These are phyloP conservation scores for Parmales sp. DNA, from an alignment of 108 stramenopile genomes.

Conservation along the genomic window DNA sequence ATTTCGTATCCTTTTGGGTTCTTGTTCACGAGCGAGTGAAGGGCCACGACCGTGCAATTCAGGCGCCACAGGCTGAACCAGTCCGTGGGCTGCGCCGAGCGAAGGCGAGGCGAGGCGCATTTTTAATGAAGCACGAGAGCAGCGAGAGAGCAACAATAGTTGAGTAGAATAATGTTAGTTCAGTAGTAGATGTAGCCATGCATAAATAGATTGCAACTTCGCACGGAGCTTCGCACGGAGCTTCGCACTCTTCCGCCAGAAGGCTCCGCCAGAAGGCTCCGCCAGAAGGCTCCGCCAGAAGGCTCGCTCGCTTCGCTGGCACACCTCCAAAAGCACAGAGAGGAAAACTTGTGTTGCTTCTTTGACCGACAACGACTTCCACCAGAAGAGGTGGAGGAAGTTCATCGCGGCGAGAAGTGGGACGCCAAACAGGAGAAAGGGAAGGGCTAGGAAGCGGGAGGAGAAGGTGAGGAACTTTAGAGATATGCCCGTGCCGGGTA, in stretches of 20 bases:
- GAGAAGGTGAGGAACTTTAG: slow-evolving; percentile 55
- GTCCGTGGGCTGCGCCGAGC: too few relatives aligned
- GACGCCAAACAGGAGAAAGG: slow-evolving; percentile 56
- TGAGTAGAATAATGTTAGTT: too few relatives aligned
- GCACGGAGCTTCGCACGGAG: too few relatives aligned
- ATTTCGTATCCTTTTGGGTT: slow-evolving; percentile 67
- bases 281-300: too few relatives aligned
- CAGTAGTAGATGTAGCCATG: too few relatives aligned
- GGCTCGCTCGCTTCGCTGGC: slow-evolving; percentile 61
- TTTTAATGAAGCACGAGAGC: too few relatives aligned
- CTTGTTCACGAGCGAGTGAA: slow-evolving; percentile 78
- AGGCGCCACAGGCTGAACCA: slow-evolving; percentile 95
- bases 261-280: too few relatives aligned
- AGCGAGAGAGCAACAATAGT: too few relatives aligned
- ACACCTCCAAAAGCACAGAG: slow-evolving; percentile 62
- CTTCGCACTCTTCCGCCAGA: too few relatives aligned
- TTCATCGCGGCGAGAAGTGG: slow-evolving; percentile 63
- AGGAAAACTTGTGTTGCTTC: slow-evolving; percentile 33
- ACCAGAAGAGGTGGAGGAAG: slow-evolving; percentile 49
- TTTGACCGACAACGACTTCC: too few relatives aligned
- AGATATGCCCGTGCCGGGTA: slow-evolving; percentile 91
- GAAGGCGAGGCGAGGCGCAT: too few relatives aligned
- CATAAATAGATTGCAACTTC: too few relatives aligned
- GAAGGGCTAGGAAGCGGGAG: slow-evolving; percentile 27
- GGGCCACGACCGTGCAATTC: slow-evolving; percentile 81